phyloP scores from a whole-genome alignment of 2,329 filamentous ascomycete genomes.

The Stagonosporopsis vannaccii region DNA sequence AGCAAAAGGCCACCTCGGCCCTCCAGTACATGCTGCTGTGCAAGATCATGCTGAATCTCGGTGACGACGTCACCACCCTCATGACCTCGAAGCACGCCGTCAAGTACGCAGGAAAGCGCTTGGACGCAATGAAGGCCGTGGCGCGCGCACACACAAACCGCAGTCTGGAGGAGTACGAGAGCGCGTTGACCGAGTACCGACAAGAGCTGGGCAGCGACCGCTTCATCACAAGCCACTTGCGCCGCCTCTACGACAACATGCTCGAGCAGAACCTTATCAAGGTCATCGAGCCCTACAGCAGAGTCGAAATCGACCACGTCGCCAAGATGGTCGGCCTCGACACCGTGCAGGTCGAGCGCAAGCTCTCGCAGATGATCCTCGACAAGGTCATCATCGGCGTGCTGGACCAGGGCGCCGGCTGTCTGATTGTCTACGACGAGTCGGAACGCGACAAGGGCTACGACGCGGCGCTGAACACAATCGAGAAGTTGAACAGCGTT shows the following conservation, averaged over 20 bases:
- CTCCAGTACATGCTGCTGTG: conserved; percentile 99
- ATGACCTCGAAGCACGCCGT: conserved; percentile 96
- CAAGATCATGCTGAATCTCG: conserved; percentile 99
- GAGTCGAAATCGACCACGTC: conserved; percentile 95
- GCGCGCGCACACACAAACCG: conserved; percentile 94
- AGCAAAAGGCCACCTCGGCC: conserved; percentile 88
- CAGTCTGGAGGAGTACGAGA: conserved; percentile 96
- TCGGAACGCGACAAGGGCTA: conserved; percentile 91
- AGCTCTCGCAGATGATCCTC: conserved; percentile 98
- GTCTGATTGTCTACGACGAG: conserved; percentile 96
- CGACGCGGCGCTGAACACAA: conserved; percentile 90
- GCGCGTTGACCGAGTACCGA: conserved; percentile 85
- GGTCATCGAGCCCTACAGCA: conserved; percentile 98
- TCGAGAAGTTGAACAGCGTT: conserved; percentile 95
- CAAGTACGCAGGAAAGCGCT: conserved; percentile 92
- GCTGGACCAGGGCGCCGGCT: conserved; percentile 95
- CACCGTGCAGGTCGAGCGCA: conserved; percentile 95
- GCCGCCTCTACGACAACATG: conserved; percentile 96
- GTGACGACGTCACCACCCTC: conserved; percentile 93
- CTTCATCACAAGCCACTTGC: conserved; percentile 96
- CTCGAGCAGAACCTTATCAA: conserved; percentile 99
- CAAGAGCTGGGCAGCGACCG: conserved; percentile 93
- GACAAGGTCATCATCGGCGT: conserved; percentile 99
- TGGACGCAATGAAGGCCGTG: conserved; percentile 99
- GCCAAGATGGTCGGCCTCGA: conserved; percentile 97